Percentiles rank a stretch among this genome's conserved stretches.
Evolutionary conservation across 164 flowering plant species (phyloP).

Genomic region (Euptelea pleiosperma): DNA sequence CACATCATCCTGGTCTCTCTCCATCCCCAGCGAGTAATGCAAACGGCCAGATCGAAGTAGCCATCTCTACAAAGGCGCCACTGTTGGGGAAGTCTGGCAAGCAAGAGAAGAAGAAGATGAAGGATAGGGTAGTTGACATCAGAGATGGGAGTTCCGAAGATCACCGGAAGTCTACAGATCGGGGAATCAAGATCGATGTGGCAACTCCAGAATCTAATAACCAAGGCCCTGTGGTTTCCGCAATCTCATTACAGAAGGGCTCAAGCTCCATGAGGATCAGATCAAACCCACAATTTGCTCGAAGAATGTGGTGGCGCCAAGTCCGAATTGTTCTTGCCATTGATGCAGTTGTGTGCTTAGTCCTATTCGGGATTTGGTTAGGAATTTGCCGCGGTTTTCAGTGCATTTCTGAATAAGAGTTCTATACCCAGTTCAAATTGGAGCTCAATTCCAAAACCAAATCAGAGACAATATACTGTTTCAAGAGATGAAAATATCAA

Average conservation of each 20-base stretch:
- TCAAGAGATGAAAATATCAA: neutral
- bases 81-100: constrained; percentile 51
- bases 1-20: constrained; percentile 21
- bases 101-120: constrained; percentile 60
- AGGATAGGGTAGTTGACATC: constrained; percentile 42
- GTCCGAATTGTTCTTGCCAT: constrained; percentile 65
- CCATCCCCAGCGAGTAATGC: constrained; percentile 28
- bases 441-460: neutral
- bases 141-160: constrained; percentile 54
- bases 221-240: constrained; percentile 31
- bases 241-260: constrained; percentile 49
- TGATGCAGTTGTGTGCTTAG: constrained; percentile 60
- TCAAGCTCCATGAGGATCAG: constrained; percentile 42
- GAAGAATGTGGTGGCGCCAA: constrained; percentile 64
- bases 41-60: constrained; percentile 33
- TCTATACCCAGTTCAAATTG: neutral
- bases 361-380: constrained; percentile 66
- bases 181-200: constrained; percentile 42
- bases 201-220: constrained; percentile 28
- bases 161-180: constrained; percentile 51
- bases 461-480: neutral
- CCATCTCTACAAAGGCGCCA: constrained; percentile 57
- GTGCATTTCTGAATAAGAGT: constrained; percentile 36
- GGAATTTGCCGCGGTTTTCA: constrained; percentile 49
- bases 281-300: constrained; percentile 38